A percentile compares a stretch with the other conserved stretches of the same genome.
phyloP scores from a whole-genome alignment of 306 rosid genomes.

The Lathyrus tuberosus region DNA sequence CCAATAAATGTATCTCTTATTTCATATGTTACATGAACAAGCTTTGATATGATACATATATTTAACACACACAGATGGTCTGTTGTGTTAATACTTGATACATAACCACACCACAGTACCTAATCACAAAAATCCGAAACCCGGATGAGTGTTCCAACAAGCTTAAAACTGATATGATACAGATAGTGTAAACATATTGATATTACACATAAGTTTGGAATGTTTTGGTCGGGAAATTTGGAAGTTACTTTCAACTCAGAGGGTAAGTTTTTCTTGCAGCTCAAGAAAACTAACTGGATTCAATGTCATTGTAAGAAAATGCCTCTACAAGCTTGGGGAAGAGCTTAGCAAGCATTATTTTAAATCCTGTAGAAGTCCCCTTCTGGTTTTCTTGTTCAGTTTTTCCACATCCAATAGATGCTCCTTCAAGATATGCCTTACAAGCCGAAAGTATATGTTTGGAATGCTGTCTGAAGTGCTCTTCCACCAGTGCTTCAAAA shows the following conservation, averaged over 20 bases:
- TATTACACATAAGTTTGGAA: slow-evolving; percentile 42
- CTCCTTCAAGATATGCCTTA: slow-evolving; percentile 78
- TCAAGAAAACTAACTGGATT: slow-evolving; percentile 61
- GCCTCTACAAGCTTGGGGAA: slow-evolving; percentile 78
- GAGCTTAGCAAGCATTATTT: slow-evolving; percentile 90
- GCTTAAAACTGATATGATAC: slow-evolving; percentile 39
- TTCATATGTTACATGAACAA: slow-evolving; percentile 36
- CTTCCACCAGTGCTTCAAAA: slow-evolving; percentile 78
- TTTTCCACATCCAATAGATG: slow-evolving; percentile 64
- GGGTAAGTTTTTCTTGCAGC: slow-evolving; percentile 40
- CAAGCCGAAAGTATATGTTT: slow-evolving; percentile 69
- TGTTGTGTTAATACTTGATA: not conserved
- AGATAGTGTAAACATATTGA: slow-evolving; percentile 26
- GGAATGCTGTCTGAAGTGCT: slow-evolving; percentile 65
- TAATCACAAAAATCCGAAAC: slow-evolving; percentile 15
- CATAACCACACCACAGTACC: not conserved
- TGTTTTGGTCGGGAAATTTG: slow-evolving; percentile 41
- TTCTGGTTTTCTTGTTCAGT: slow-evolving; percentile 42
- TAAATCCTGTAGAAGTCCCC: slow-evolving; percentile 85
- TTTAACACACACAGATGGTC: slow-evolving; percentile 13
- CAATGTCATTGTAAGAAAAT: slow-evolving; percentile 66
- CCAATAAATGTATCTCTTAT: slow-evolving; percentile 34
- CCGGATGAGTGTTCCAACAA: slow-evolving; percentile 26
- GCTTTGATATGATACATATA: slow-evolving; percentile 20
- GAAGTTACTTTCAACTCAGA: slow-evolving; percentile 15